These are phyloP conservation scores for Alternaria metachromatica DNA, from an alignment of 2,329 filamentous ascomycete genomes.

Conservation along the genomic window DNA sequence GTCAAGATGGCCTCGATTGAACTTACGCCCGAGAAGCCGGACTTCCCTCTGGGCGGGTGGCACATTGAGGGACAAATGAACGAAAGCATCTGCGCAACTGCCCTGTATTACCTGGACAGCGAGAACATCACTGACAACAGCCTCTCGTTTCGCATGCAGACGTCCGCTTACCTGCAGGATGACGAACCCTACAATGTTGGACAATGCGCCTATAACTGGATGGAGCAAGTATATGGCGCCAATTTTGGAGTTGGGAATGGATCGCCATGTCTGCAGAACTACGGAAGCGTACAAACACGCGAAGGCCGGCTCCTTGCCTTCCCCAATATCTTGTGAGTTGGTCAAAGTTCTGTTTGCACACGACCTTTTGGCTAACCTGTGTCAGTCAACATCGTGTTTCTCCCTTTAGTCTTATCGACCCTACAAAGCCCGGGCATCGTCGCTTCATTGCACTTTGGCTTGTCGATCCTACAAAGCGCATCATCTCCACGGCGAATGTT, in stretches of 20 bases:
- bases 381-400: slow-evolving; percentile 29
- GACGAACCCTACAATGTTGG: background rate
- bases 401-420: slow-evolving; percentile 59
- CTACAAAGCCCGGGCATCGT: slow-evolving; percentile 60
- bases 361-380: background rate
- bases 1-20: slow-evolving; percentile 68
- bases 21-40: slow-evolving; percentile 64
- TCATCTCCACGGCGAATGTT: slow-evolving; percentile 61
- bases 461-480: slow-evolving; percentile 61
- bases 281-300: slow-evolving; percentile 54
- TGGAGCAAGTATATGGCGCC: slow-evolving; percentile 26
- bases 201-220: slow-evolving; percentile 4
- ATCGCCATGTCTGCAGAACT: slow-evolving; percentile 44
- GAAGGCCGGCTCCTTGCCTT: slow-evolving; percentile 62
- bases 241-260: background rate
- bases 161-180: slow-evolving; percentile 6
- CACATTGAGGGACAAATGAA: slow-evolving; percentile 61
- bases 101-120: slow-evolving; percentile 67
- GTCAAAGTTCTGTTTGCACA: background rate
- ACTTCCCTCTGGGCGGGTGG: slow-evolving; percentile 62
- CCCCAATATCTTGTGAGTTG: slow-evolving; percentile 53
- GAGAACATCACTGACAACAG: slow-evolving; percentile 62
- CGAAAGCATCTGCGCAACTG: slow-evolving; percentile 69
- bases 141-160: slow-evolving; percentile 32
- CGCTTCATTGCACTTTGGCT: slow-evolving; percentile 66